phyloP scores from a whole-genome alignment of 177 flowering plant species.

The Telopea speciosissima region DNA sequence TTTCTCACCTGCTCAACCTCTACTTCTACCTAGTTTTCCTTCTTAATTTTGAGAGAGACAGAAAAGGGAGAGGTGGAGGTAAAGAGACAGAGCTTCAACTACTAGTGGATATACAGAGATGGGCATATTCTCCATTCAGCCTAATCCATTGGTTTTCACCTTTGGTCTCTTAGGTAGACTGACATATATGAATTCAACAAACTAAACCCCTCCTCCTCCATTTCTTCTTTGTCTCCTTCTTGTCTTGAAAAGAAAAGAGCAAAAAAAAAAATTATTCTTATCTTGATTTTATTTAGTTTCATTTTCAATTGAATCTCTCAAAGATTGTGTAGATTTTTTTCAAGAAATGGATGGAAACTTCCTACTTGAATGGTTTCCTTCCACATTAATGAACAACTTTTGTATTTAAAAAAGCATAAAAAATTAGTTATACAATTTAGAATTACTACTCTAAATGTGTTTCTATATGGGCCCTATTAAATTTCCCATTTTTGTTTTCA shows the following conservation, averaged over 20 bases:
- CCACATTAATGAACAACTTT: no score
- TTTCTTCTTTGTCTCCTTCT: background rate
- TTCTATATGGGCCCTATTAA: background rate
- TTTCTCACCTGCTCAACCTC: background rate
- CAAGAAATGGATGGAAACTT: no score
- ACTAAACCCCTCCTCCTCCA: no score
- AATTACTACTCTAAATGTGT: no score
- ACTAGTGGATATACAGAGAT: slow-evolving; percentile 8
- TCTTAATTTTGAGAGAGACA: background rate
- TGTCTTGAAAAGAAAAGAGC: no score
- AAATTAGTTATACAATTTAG: no score
- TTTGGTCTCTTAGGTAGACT: slow-evolving; percentile 46
- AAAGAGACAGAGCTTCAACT: background rate
- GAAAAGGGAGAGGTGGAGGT: background rate
- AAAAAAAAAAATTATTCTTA: background rate
- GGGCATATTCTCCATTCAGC: slow-evolving; percentile 21
- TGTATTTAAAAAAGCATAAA: no score
- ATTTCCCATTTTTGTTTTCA: background rate
- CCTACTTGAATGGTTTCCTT: no score
- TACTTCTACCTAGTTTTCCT: background rate
- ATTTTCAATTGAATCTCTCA: no score
- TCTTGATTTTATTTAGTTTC: background rate
- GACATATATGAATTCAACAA: background rate
- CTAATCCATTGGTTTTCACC: slow-evolving; percentile 23
- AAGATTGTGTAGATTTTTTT: no score